Evolutionary conservation across 106 monocot genomes (phyloP), one percentile per base, ranked within the genome.

Genomic region (Dioscorea alata): DNA sequence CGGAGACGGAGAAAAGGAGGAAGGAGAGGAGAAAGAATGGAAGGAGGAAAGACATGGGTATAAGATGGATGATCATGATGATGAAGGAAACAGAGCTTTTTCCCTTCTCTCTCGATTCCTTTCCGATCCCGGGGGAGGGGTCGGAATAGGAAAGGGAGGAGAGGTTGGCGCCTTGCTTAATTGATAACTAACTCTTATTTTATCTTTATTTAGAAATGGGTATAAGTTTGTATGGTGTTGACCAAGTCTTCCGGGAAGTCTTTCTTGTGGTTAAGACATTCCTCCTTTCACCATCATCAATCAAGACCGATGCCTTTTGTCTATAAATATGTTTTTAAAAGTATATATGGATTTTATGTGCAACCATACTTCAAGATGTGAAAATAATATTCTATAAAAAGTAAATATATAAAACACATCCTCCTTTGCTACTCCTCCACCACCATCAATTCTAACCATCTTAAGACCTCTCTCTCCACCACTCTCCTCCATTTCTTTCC

Each of bases 61-160:
- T 19, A n/a, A 1, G 69, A 13, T 7, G 54, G 22, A 32, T 33
- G 20, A 48, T 59, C 13, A 20, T 59, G 15, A 22, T 19, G 1
- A 34, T 59, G 4, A 3, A 22, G 22, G 53, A 15, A 4, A 2
- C 24, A 2, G 15, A 16, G 2, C 13, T 32, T 32, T 17, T 4
- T 7, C 8, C 7, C 17, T 25, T 16, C 20, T 54, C 31, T 53
- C 56, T 54, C 56, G 23, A 25, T 28, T 54, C 32, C 23, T 68
- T 68, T 68, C 68, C 68, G 51, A 68, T 68, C 56, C 68, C 68
- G 56, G 33, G 24, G 14, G 56, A 54, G 68, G 28, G 48, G 53
- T 68, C 68, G 68, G 68, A 54, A 68, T 54, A 32, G 53, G 68
- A 28, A 31, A 23, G 10, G 13, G 33, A 17, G 53, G 32, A 15